These are phyloP conservation scores for Lentinula boryana DNA, from an alignment of 768 basidiomycete genomes.

Conservation along the genomic window DNA sequence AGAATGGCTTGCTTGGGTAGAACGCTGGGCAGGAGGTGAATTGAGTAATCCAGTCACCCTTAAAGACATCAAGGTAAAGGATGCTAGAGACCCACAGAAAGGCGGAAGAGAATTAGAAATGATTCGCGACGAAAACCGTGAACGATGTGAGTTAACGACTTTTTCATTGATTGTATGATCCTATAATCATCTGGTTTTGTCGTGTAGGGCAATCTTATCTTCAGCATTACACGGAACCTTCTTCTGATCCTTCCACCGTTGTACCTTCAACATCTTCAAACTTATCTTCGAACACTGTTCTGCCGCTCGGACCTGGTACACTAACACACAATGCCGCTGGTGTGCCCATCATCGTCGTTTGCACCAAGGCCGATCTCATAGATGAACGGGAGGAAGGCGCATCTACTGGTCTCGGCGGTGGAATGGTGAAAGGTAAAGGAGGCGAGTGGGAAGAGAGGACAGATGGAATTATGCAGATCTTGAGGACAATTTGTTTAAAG, in stretches of 20 bases:
- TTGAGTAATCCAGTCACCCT: not conserved
- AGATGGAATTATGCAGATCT: slow-evolving; percentile 92
- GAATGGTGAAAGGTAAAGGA: slow-evolving; percentile 88
- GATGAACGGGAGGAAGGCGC: slow-evolving; percentile 76
- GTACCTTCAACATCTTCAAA: slow-evolving; percentile 52
- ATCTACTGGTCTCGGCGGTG: slow-evolving; percentile 62
- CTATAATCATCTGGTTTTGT: slow-evolving; percentile 9
- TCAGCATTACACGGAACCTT: slow-evolving; percentile 86
- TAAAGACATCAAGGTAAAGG: not conserved
- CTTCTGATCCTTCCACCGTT: slow-evolving; percentile 52
- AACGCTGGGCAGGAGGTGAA: slow-evolving; percentile 62
- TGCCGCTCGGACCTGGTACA: slow-evolving; percentile 82
- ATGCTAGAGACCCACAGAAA: slow-evolving; percentile 18
- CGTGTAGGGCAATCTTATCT: slow-evolving; percentile 76
- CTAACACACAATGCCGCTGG: slow-evolving; percentile 85
- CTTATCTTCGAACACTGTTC: slow-evolving; percentile 35
- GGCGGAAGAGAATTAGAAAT: slow-evolving; percentile 67
- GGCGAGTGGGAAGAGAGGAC: slow-evolving; percentile 94
- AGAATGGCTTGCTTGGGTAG: slow-evolving; percentile 83
- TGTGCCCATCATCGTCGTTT: slow-evolving; percentile 82
- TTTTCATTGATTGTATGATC: not conserved
- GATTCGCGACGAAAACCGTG: slow-evolving; percentile 72
- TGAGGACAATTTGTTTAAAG: slow-evolving; percentile 87
- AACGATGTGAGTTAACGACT: slow-evolving; percentile 57
- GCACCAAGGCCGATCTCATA: slow-evolving; percentile 91